Evolutionary conservation across 345 rosid genomes (phyloP), one percentile per base, ranked within the genome.

Genomic region (Citrus hindsii): DNA sequence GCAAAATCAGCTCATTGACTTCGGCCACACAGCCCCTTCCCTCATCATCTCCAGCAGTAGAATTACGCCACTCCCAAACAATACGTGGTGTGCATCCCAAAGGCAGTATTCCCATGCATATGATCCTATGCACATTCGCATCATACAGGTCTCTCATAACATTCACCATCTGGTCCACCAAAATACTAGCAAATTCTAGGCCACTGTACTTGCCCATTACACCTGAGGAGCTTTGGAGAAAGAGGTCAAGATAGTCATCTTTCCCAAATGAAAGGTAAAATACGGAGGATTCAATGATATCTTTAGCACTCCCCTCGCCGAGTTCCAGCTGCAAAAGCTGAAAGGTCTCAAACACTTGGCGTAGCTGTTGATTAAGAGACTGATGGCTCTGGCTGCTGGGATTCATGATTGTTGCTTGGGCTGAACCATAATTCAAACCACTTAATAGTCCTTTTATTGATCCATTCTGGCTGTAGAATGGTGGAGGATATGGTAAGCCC

Each of bases 241-340:
- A 88, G 67, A 84, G 85, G 32, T 88, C 84, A 10, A 83, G 76
- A 71, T 88, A 91, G 72, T 91, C 95, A 18, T 91, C 89, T 84
- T 86, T 88, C 42, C 95, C 95, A 53, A 91, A 91, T 13, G 95
- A 88, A 33, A 91, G 92, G 90, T 88, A 91, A 61, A 89, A 80
- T 9, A 89, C 21, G 13, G 95, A 87, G 46, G 93, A 88, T 73
- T 79, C 68, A 71, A 87, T 76, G 55, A 83, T 84, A 22, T 65
- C 48, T 13, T 68, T 77, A 22, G 88, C 82, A 46, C 22, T 69
- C 27, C 78, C 81, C 67, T 80, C 82, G 0, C 85, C 71, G 1
- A 89, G 82, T 55, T 87, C 84, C 25, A 91, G 89, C 79, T 84
- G 84, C 75, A 91, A 73, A 48, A 89, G 75, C 80, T 91, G 93